Base-by-base conservation (phyloP, 768 basidiomycete species). In the Phlegmacium glaucopus region DNA sequence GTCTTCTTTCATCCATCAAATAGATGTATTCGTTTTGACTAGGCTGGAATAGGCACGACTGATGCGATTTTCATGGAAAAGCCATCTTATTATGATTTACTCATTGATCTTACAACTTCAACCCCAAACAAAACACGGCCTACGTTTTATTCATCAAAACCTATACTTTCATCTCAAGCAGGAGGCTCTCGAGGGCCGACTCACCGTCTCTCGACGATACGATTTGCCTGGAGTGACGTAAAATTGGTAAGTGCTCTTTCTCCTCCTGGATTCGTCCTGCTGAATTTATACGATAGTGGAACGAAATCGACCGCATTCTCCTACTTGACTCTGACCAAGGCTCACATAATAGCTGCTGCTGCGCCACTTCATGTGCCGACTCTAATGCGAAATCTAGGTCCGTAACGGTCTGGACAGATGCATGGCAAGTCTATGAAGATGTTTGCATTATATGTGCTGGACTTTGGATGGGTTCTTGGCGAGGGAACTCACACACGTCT, bases 1-100 rank as follows among this genome's bases (percentile, higher is more conserved):
- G 78, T 69, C 35, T 40, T 12, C n/a, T n/a, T n/a, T n/a, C n/a
- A 16, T 10, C 39, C 22, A 12, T 48, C 18, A 16, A 17, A 18
- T 34, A 42, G 7, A 9, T 9, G 35, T n/a, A 36, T 15, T n/a
- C 47, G 34, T 43, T 15, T 25, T 39, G 15, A 44, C 37, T 6
- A 32, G 18, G 34, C 22, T 51, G 39, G 29, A 43, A 27, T 44
- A 82, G 80, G 81, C 59, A 89, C 90, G 9, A 90, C 90, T 2
- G 90, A 93, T 53, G 83, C 89, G 8, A 78, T 93, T 13, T 92
- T 88, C 66, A 70, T 91, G 37, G 90, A 93, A 53, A 88, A 84
- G 61, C 85, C 90, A 1, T 68, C 77, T 3, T 81, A 80, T 55
- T 93, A 90, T 57, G 90, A 93, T 61, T 72, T 93, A 11, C 67